Evolutionary conservation across 1,284 basidiomycete species (phyloP), one percentile per base, ranked within the genome.

Genomic region (Stygiomarasmius scandens): DNA sequence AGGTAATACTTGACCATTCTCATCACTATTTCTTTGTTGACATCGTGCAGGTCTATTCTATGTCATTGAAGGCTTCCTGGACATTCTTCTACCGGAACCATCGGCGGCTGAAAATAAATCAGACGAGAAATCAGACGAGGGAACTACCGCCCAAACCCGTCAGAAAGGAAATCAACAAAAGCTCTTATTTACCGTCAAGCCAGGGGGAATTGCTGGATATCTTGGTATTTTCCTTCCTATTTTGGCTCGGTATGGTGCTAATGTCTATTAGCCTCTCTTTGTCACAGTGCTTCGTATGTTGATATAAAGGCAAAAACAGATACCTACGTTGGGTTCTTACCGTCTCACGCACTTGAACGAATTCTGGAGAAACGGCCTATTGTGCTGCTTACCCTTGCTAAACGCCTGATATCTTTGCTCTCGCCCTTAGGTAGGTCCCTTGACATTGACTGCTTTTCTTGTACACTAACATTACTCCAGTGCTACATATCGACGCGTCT

Each of bases 201-300:
- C 95, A n/a, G 96, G 96, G 56, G 96, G 97, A 0, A 96, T 99
- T 55, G 96, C 96, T 2, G 97, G 97, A 3, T 99, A 99, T 71
- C 81, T 99, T n/a, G 86, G 90, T 90, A 51, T 47, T 68, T 14
- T 44, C 41, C 34, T 52, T 24, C 46, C 36, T 34, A 44, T 43
- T 29, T 52, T 24, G 46, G 57, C 29, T 32, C 5, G n/a, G n/a
- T n/a, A 19, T 43, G n/a, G 29, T 14, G 34, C 14, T 60, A 55
- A 54, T 60, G 49, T 11, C 5, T 24, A 52, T 9, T 57, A 92
- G 93, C 95, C 14, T 96, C 95, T 0, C 80, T 99, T 3, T 93
- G 93, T 60, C 91, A 90, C 58, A 93, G 92, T 36, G 89, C 95
- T 16, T 96, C 94, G 5, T 99, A 98, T 70, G 95, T 98, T 46